phyloP scores from a whole-genome alignment of 805 yeast species.

The Ogataea methanolica region DNA sequence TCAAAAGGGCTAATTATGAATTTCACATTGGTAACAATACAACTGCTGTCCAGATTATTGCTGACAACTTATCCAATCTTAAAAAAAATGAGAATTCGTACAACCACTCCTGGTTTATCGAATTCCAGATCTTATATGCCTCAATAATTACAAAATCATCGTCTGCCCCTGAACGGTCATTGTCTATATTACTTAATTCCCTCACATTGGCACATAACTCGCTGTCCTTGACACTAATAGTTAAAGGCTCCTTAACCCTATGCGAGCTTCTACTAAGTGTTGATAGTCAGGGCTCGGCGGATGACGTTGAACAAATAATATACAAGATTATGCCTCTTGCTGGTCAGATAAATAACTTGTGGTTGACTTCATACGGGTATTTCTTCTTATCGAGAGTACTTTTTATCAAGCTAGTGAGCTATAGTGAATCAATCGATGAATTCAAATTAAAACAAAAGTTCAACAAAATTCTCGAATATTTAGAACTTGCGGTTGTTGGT shows the following conservation, averaged over 20 bases:
- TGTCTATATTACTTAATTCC: slow-evolving; percentile 46
- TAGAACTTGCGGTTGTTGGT: slow-evolving; percentile 41
- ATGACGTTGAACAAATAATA: slow-evolving; percentile 41
- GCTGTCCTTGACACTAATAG: slow-evolving; percentile 40
- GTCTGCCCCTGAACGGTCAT: slow-evolving; percentile 40
- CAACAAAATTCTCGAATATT: slow-evolving; percentile 32
- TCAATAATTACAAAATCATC: slow-evolving; percentile 38
- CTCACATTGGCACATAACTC: slow-evolving; percentile 42
- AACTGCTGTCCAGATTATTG: slow-evolving; percentile 18
- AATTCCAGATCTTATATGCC: slow-evolving; percentile 44
- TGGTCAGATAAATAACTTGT: slow-evolving; percentile 35
- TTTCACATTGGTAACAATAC: slow-evolving; percentile 18
- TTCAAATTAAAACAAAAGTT: slow-evolving; percentile 11
- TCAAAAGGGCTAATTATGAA: slow-evolving; percentile 22
- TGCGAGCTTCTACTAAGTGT: slow-evolving; percentile 39
- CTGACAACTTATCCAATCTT: slow-evolving; percentile 18
- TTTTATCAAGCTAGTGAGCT: slow-evolving; percentile 10
- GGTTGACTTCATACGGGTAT: slow-evolving; percentile 35
- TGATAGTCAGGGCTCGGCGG: slow-evolving; percentile 22
- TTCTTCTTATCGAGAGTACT: slow-evolving; percentile 28
- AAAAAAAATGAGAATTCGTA: slow-evolving; percentile 19
- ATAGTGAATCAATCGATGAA: not conserved
- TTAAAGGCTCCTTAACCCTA: slow-evolving; percentile 45
- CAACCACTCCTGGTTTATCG: slow-evolving; percentile 41
- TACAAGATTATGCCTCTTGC: slow-evolving; percentile 40